phyloP scores from a whole-genome alignment of 805 yeast genomes.

The Torulaspora indica region DNA sequence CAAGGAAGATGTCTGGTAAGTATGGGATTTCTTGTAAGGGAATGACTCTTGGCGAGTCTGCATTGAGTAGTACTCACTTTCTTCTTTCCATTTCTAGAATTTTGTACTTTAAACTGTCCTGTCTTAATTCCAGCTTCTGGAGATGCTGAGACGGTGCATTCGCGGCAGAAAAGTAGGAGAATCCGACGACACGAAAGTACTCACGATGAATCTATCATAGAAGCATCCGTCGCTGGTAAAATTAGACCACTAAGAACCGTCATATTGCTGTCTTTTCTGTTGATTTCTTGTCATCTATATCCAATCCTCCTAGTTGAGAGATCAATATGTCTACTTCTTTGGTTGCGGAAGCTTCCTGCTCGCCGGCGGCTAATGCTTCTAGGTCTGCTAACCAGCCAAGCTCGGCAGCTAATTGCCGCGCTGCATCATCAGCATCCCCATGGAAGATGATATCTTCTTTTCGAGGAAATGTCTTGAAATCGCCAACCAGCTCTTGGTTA shows the following conservation, averaged over 20 bases:
- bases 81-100: conserved; percentile 1
- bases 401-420: conserved; percentile 45
- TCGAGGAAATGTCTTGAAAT: conserved; percentile 50
- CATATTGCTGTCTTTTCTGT: conserved; percentile 8
- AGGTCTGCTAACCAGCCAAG: conserved; percentile 65
- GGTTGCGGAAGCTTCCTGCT: conserved; percentile 5
- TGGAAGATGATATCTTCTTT: conserved; percentile 55
- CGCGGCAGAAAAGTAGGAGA: background rate
- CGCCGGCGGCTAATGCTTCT: conserved; percentile 36
- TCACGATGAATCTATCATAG: conserved; percentile 12
- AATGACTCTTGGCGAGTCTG: background rate
- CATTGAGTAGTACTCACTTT: background rate
- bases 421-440: conserved; percentile 65
- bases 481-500: conserved; percentile 76
- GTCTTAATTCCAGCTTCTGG: background rate
- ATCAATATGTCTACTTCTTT: conserved; percentile 12
- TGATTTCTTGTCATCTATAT: conserved; percentile 4
- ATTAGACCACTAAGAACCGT: conserved; percentile 15
- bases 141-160: background rate
- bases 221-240: conserved; percentile 15
- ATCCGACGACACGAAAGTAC: background rate
- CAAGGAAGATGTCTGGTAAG: background rate
- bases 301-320: conserved; percentile 17
- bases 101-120: background rate
- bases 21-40: background rate